A percentile compares a stretch with the other conserved stretches of the same genome.
Conservation (phyloP, 225 moss, liverwort and hornwort genomes). For the Physcomitrium patens region DNA sequence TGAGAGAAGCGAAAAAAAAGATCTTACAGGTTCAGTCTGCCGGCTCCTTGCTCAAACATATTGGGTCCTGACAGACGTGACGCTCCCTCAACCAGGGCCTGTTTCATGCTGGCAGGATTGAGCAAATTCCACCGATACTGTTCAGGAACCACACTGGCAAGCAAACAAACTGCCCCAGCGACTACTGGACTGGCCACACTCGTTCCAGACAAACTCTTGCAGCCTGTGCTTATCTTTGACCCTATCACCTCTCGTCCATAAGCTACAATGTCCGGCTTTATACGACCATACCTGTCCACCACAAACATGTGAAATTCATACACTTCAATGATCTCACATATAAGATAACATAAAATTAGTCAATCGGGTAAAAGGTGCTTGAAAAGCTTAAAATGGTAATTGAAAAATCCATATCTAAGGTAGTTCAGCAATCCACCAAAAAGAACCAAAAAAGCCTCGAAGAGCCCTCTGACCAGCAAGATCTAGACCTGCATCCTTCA, state of each 20-base stretch:
- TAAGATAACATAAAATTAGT: background rate
- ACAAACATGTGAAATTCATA: conserved; percentile 24
- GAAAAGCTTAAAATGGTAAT: background rate
- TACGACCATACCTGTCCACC: conserved; percentile 78
- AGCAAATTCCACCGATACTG: conserved; percentile 79
- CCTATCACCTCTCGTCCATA: conserved; percentile 96
- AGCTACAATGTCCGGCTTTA: conserved; percentile 96
- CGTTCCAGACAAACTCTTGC: conserved; percentile 96
- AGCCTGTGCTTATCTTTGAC: conserved; percentile 88
- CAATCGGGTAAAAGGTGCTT: conserved; percentile 1
- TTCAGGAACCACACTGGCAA: conserved; percentile 92
- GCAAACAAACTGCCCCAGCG: conserved; percentile 91
- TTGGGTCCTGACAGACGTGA: conserved; percentile 83
- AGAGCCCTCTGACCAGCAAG: conserved; percentile 3
- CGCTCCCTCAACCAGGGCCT: conserved; percentile 95
- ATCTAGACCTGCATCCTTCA: conserved; percentile 1
- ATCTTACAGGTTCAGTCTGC: conserved; percentile 90
- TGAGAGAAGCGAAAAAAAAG: background rate
- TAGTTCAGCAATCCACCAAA: background rate
- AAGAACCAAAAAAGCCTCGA: background rate
- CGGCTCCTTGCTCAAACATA: conserved; percentile 98
- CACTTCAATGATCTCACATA: background rate
- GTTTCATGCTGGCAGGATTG: conserved; percentile 98
- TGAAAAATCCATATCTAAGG: background rate
- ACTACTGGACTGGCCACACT: conserved; percentile 99